Evolutionary conservation across 2,329 filamentous ascomycete genomes (phyloP).

Genomic region (Diaporthe sp.): DNA sequence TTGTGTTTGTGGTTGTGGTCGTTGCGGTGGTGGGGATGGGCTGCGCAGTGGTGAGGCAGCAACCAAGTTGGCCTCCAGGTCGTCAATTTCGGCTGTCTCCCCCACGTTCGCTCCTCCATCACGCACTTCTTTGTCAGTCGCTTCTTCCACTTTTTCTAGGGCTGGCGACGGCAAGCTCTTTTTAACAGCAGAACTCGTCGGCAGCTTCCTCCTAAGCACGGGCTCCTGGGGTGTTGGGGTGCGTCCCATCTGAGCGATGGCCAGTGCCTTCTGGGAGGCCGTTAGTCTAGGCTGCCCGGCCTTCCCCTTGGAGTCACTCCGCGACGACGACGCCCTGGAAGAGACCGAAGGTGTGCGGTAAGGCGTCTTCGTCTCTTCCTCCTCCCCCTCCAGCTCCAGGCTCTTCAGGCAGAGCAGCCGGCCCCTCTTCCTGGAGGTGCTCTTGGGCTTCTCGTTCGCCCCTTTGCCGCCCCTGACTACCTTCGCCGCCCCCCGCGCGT

Average conservation of each 20-base stretch:
- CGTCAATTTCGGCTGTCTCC: not conserved
- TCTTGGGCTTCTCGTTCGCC: not conserved
- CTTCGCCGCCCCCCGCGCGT: not conserved
- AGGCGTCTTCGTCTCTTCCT: not conserved
- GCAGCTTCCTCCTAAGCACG: not conserved
- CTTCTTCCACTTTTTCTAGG: not conserved
- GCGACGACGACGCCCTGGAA: constrained; percentile 28
- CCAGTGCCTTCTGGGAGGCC: constrained; percentile 31
- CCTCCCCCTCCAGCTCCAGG: not conserved
- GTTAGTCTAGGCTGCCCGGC: constrained; percentile 30
- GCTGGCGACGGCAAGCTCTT: constrained; percentile 13
- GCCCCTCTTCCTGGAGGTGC: not conserved
- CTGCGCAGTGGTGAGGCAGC: not conserved
- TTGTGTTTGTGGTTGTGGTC: not conserved
- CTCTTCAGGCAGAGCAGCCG: constrained; percentile 9
- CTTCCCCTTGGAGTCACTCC: not conserved
- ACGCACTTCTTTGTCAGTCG: not conserved
- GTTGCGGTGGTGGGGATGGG: not conserved
- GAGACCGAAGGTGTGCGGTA: constrained; percentile 32
- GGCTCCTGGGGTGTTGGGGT: not conserved
- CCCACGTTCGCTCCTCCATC: not conserved
- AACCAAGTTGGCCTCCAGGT: not conserved
- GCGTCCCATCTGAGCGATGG: constrained; percentile 13
- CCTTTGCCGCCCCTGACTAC: not conserved
- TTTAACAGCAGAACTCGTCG: not conserved